Evolutionary conservation across 208 protist species (phyloP).

Genomic region (Leishmania tarentolae): DNA sequence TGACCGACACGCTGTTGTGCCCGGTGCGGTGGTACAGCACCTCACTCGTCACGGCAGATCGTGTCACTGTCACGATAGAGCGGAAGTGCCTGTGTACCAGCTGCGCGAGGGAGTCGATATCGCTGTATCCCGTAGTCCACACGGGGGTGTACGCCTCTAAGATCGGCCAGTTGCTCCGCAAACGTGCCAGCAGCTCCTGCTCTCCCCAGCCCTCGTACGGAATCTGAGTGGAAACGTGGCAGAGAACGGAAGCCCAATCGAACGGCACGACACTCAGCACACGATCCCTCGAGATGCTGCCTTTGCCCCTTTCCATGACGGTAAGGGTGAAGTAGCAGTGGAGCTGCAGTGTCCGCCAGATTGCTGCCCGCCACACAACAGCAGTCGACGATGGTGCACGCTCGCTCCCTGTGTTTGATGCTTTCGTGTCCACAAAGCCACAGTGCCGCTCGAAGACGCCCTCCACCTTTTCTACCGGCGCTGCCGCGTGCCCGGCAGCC

Average conservation of each 20-base stretch:
- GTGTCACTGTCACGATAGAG: conserved; percentile 48
- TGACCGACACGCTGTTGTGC: conserved; percentile 35
- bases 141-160: conserved; percentile 11
- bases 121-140: conserved; percentile 18
- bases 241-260: conserved; percentile 53
- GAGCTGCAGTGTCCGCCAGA: conserved; percentile 17
- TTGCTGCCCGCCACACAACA: conserved; percentile 2
- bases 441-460: conserved; percentile 13
- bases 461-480: conserved; percentile 10
- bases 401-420: not conserved
- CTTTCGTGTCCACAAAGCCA: conserved; percentile 6
- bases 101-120: conserved; percentile 27
- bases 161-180: conserved; percentile 27
- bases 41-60: conserved; percentile 56
- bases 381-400: not conserved
- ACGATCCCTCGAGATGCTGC: not conserved
- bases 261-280: conserved; percentile 31
- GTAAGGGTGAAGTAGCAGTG: conserved; percentile 22
- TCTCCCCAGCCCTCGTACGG: conserved; percentile 76
- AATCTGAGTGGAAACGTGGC: conserved; percentile 32
- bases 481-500: conserved; percentile 7
- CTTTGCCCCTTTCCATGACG: not conserved
- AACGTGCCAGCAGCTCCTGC: conserved; percentile 29
- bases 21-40: conserved; percentile 38
- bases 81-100: conserved; percentile 50